Evolutionary conservation across 2,329 filamentous ascomycete genomes (phyloP), one percentile per base, ranked within the genome.

Genomic region (Purpureocillium takamizusanense): DNA sequence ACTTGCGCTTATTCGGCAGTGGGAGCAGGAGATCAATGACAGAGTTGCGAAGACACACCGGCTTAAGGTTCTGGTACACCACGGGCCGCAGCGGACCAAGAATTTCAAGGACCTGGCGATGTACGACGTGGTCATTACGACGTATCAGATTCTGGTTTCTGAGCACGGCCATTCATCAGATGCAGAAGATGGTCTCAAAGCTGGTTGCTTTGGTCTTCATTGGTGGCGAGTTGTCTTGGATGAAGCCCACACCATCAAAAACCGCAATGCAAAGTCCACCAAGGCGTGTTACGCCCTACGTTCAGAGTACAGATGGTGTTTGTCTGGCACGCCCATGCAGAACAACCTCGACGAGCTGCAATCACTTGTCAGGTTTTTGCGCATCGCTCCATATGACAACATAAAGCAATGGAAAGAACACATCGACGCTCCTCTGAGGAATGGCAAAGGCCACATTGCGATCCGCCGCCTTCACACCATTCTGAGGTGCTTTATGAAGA

Each of bases 221-320:
- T 98, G 92, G 92, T 97, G 92, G 66, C 83, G 92, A 37, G 77
- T 95, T 44, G 90, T 98, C 46, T 73, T 98, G 2, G 92, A 98
- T 46, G 92, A 98, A 65, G 92, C 92, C 1, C 92, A 98, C 59
- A 94, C 86, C 2, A 95, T 98, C 73, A 98, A 98, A 66, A 98
- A 98, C 56, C 82, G 90, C 46, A 95, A 94, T 49, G 88, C 92
- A 16, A 98, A 98, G 63, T 82, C 86, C 31, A 95, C 90, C 2
- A 88, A 95, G 57, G 89, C 92, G 2, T 92, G 86, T 48, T 98
- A 82, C 55, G 86, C 86, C 2, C 64, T 98, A 25, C 72, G 82
- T 23, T 81, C 86, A 15, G 83, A 92, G 57, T 97, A 95, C 53
- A 76, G 92, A 43, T 98, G 92, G 92, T 97, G 92, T 55, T 65